phyloP scores from a whole-genome alignment of 768 basidiomycete species.

The Boletellus emodensis region DNA sequence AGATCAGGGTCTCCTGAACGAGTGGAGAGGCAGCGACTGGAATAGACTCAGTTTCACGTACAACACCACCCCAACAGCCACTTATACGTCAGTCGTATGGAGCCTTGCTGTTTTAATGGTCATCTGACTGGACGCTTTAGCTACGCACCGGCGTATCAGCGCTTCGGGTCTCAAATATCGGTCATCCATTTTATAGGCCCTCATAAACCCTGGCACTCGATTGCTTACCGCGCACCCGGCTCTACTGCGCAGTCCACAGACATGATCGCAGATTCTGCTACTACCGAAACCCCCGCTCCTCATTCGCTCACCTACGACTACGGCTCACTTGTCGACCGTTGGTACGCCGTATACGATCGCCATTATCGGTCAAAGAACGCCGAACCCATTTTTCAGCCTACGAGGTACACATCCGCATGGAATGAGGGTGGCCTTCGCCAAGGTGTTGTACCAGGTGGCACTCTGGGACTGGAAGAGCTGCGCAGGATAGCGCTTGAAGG shows the following conservation, averaged over 20 bases:
- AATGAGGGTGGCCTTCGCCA: slow-evolving; percentile 37
- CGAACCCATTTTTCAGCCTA: slow-evolving; percentile 44
- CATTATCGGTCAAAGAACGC: slow-evolving; percentile 67
- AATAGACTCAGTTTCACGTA: slow-evolving; percentile 94
- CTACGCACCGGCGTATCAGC: slow-evolving; percentile 95
- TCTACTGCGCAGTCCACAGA: slow-evolving; percentile 32
- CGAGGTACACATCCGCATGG: slow-evolving; percentile 74
- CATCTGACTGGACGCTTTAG: slow-evolving; percentile 40
- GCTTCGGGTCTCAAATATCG: slow-evolving; percentile 83
- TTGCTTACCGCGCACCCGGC: slow-evolving; percentile 65
- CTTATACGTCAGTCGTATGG: slow-evolving; percentile 74
- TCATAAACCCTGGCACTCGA: slow-evolving; percentile 91
- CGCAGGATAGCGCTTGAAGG: slow-evolving; percentile 32
- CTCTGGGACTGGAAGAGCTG: slow-evolving; percentile 41
- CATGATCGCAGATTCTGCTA: slow-evolving; percentile 26
- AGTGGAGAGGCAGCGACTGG: slow-evolving; percentile 88
- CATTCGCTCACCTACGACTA: slow-evolving; percentile 65
- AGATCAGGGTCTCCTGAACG: slow-evolving; percentile 97
- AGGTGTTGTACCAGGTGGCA: slow-evolving; percentile 13
- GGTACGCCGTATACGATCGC: slow-evolving; percentile 88
- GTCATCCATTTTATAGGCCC: slow-evolving; percentile 92
- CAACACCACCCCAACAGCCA: slow-evolving; percentile 96
- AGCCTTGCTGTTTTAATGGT: slow-evolving; percentile 22
- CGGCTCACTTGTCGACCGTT: slow-evolving; percentile 77
- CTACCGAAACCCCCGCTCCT: slow-evolving; percentile 5